These are phyloP conservation scores for Excoecaria cochinchinensis DNA, from an alignment of 345 rosid genomes.

Conservation along the genomic window DNA sequence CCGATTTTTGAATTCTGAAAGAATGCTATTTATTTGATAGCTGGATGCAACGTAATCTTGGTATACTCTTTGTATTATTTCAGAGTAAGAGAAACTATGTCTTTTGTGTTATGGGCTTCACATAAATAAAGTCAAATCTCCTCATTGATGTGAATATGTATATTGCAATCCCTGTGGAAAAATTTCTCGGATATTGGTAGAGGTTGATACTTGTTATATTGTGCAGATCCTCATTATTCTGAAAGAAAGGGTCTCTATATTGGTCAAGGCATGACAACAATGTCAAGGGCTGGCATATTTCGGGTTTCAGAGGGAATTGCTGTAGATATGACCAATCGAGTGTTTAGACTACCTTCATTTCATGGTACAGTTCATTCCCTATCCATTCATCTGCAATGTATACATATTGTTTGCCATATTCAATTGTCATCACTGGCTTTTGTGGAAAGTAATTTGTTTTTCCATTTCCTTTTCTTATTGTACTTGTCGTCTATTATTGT, in stretches of 20 bases:
- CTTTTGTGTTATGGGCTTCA: not conserved
- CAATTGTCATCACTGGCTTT: slow-evolving; percentile 9
- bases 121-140: not conserved
- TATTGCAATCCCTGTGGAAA: slow-evolving; percentile 5
- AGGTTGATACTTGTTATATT: slow-evolving; percentile 29
- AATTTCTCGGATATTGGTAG: slow-evolving; percentile 10
- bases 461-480: not conserved
- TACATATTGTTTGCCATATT: not conserved
- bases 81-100: not conserved
- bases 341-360: slow-evolving; percentile 77
- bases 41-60: not conserved
- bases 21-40: not conserved
- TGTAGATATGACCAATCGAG: slow-evolving; percentile 72
- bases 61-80: not conserved
- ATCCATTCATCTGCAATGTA: not conserved
- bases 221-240: slow-evolving; percentile 69
- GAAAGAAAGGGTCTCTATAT: slow-evolving; percentile 82
- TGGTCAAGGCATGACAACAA: slow-evolving; percentile 83
- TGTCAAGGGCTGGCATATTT: slow-evolving; percentile 94
- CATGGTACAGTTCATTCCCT: slow-evolving; percentile 50
- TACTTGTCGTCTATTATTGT: slow-evolving; percentile 1
- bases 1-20: not conserved
- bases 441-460: not conserved
- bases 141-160: not conserved
- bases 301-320: slow-evolving; percentile 81